A percentile compares a stretch with the other conserved stretches of the same genome.
Evolutionary conservation across 371 early-diverging fungal genomes (phyloP).

Genomic region (Nematocida ausubeli): DNA sequence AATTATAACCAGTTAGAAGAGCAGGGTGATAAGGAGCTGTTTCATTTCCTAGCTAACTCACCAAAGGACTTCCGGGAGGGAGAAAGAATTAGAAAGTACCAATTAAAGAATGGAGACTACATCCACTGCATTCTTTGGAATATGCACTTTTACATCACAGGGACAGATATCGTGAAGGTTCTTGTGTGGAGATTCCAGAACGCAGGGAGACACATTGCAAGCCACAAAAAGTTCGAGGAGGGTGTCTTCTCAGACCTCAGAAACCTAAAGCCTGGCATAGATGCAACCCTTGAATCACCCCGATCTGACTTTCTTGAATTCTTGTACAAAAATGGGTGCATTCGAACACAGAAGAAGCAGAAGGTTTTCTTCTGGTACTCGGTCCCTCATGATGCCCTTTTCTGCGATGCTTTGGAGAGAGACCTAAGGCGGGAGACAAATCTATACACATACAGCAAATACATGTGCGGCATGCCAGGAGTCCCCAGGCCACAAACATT

Average conservation of each 20-base stretch:
- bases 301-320: slow-evolving; percentile 88
- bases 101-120: slow-evolving; percentile 69
- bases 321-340: slow-evolving; percentile 90
- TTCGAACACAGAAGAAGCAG: slow-evolving; percentile 94
- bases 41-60: slow-evolving; percentile 67
- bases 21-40: slow-evolving; percentile 67
- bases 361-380: slow-evolving; percentile 98
- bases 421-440: slow-evolving; percentile 83
- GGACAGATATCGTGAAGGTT: slow-evolving; percentile 93
- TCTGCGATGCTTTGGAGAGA: slow-evolving; percentile 92
- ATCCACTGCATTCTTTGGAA: slow-evolving; percentile 69
- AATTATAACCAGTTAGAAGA: slow-evolving; percentile 61
- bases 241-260: slow-evolving; percentile 92
- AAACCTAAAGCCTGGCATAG: slow-evolving; percentile 90
- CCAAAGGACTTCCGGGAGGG: slow-evolving; percentile 68
- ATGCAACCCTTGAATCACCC: slow-evolving; percentile 88
- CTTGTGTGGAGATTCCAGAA: slow-evolving; percentile 84
- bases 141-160: slow-evolving; percentile 71
- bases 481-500: slow-evolving; percentile 37
- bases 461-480: slow-evolving; percentile 55
- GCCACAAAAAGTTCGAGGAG: slow-evolving; percentile 96
- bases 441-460: slow-evolving; percentile 66
- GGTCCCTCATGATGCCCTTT: slow-evolving; percentile 88
- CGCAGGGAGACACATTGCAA: slow-evolving; percentile 78
- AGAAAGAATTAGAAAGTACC: slow-evolving; percentile 68